Conservation (phyloP, 2,329 filamentous ascomycete genomes). For the Didymella lethalis region DNA sequence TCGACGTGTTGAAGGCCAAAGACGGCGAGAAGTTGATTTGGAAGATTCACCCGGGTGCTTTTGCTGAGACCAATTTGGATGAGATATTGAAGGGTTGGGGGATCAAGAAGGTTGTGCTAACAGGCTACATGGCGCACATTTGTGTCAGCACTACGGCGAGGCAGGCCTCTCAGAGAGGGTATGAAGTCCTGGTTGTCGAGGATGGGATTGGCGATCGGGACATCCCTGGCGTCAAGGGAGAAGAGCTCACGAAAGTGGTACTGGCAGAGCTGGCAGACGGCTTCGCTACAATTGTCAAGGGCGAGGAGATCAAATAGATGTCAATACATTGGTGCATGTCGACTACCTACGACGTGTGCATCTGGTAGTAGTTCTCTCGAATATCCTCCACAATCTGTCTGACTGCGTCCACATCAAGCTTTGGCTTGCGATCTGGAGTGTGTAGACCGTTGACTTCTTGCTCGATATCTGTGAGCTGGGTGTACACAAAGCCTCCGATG, state of each 20-base stretch:
- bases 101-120: constrained; percentile 66
- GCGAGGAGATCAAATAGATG: constrained; percentile 52
- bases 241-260: constrained; percentile 56
- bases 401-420: constrained; percentile 65
- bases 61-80: constrained; percentile 66
- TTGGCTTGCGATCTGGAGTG: constrained; percentile 65
- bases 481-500: constrained; percentile 71
- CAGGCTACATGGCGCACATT: constrained; percentile 70
- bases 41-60: constrained; percentile 66
- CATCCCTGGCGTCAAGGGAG: constrained; percentile 66
- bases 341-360: constrained; percentile 22
- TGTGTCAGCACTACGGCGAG: constrained; percentile 68
- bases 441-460: constrained; percentile 74
- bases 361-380: constrained; percentile 29
- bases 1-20: constrained; percentile 63
- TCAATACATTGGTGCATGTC: background rate
- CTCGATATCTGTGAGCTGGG: constrained; percentile 69
- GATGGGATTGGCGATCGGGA: constrained; percentile 71
- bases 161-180: constrained; percentile 65
- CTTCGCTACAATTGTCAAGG: constrained; percentile 66
- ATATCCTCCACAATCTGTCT: constrained; percentile 64
- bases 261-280: constrained; percentile 67
- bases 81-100: constrained; percentile 59
- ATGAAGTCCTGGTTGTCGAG: constrained; percentile 66
- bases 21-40: constrained; percentile 61